Base-by-base conservation (phyloP, 495 filamentous ascomycete species). In the Lasiosphaeriaceae sp. region DNA sequence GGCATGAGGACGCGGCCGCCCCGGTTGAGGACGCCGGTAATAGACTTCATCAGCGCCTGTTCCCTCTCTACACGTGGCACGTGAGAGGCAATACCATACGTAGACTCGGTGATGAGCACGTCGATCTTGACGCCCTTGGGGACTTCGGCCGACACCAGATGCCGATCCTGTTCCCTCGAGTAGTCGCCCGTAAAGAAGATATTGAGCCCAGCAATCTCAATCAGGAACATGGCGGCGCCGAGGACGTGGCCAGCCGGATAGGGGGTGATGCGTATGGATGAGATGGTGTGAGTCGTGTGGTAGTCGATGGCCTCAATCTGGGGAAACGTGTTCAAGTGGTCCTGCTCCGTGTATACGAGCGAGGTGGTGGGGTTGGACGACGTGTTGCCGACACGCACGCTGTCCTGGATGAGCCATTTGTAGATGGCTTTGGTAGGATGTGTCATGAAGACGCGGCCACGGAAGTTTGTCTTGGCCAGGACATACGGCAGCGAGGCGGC, bases 401-500 rank as follows among this genome's bases (percentile, higher is more conserved):
- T 92, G 74, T 98, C 94, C 70, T 96, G 91, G 51, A 97, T 96
- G 34, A 98, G 80, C 92, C 93, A 97, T 78, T 97, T 97, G 80
- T 98, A 98, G 72, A 98, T 98, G 57, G 94, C 94, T 73, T 97
- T 97, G 22, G 94, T 98, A 5, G 94, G 89, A 75, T 97, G 94
- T 23, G 94, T 98, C 93, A 97, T 98, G 76, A 97, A 97, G 55
- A 97, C 92, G 24, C 92, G 85, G 52, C 94, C 94, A 60, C 88
- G 86, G 80, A 98, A 98, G 67, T 95, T 96, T 47, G 94, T 97
- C 74, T 98, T 97, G 56, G 93, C 87, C 67, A 98, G 83, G 54
- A 98, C 94, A 71, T 97, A 98, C 34, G 94, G 94, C 23, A 98
- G 80, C 17, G 93, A 94, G 20, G 93, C 92, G 4, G 94, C 96